Percentiles rank a stretch among this genome's conserved stretches.
These are phyloP conservation scores for Trichaptum fuscoviolaceum DNA, from an alignment of 768 basidiomycete genomes.

Conservation along the genomic window DNA sequence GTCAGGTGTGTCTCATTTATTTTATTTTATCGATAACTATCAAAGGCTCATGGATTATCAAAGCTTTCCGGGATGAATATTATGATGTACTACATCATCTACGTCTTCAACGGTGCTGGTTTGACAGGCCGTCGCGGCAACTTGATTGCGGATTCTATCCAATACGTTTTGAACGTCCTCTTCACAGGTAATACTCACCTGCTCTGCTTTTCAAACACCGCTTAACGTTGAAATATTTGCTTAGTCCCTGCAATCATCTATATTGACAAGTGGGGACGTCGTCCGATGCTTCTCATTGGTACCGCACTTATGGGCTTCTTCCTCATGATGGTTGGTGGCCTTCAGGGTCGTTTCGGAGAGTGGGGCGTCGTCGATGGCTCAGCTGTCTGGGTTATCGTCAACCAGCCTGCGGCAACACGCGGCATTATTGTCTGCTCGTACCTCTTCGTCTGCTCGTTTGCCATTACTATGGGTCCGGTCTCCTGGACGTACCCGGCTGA, in stretches of 20 bases:
- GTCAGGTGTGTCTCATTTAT: constrained; percentile 72
- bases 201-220: constrained; percentile 10
- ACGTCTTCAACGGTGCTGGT: constrained; percentile 75
- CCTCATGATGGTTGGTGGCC: constrained; percentile 71
- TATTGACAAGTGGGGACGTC: constrained; percentile 76
- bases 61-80: constrained; percentile 1
- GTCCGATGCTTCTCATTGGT: constrained; percentile 66
- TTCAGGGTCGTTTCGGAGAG: constrained; percentile 61
- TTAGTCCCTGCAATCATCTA: constrained; percentile 51
- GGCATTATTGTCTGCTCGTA: constrained; percentile 76
- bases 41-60: neutral
- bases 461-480: constrained; percentile 71
- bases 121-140: constrained; percentile 69
- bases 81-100: constrained; percentile 51
- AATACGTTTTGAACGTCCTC: constrained; percentile 38
- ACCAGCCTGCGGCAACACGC: constrained; percentile 52
- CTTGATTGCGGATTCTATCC: constrained; percentile 70
- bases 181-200: constrained; percentile 31
- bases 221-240: constrained; percentile 37
- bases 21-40: constrained; percentile 58
- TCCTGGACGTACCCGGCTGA: constrained; percentile 64
- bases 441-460: constrained; percentile 68
- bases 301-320: constrained; percentile 69
- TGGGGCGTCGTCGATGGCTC: constrained; percentile 46
- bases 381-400: constrained; percentile 55